phyloP scores from a whole-genome alignment of 441 rosid genomes.

The Gossypium trilobum region DNA sequence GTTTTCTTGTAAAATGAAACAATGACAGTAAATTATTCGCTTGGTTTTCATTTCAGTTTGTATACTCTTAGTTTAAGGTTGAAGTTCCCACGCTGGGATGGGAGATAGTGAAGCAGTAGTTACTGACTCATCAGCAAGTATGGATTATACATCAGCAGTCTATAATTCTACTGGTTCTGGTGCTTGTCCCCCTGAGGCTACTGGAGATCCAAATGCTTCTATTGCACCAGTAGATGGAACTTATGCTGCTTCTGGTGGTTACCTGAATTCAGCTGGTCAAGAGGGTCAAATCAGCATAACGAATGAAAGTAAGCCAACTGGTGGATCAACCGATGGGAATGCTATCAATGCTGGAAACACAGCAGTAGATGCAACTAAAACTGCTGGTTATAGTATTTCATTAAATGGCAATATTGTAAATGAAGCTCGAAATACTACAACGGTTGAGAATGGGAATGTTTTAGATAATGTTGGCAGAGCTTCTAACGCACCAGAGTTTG shows the following conservation, averaged over 20 bases:
- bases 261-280: conserved; percentile 24
- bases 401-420: conserved; percentile 45
- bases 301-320: conserved; percentile 21
- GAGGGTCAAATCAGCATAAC: conserved; percentile 19
- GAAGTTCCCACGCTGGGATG: conserved; percentile 31
- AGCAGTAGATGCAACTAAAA: conserved; percentile 24
- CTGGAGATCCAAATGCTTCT: conserved; percentile 10
- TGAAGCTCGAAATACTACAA: conserved; percentile 24
- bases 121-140: conserved; percentile 36
- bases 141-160: conserved; percentile 31
- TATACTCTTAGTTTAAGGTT: background rate
- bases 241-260: conserved; percentile 25
- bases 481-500: conserved; percentile 30
- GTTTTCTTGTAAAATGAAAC: background rate
- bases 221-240: conserved; percentile 25
- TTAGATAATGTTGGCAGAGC: conserved; percentile 29
- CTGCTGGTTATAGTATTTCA: conserved; percentile 28
- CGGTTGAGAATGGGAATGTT: conserved; percentile 52
- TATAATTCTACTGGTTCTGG: conserved; percentile 16
- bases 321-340: conserved; percentile 21
- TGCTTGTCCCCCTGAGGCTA: conserved; percentile 4
- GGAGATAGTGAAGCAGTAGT: conserved; percentile 68
- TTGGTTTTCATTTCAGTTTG: conserved; percentile 21
- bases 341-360: conserved; percentile 14
- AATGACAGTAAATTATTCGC: background rate